Percentiles rank a stretch among this genome's conserved stretches.
Conservation (phyloP, 306 rosid species). For the Vigna reflexopilosa region DNA sequence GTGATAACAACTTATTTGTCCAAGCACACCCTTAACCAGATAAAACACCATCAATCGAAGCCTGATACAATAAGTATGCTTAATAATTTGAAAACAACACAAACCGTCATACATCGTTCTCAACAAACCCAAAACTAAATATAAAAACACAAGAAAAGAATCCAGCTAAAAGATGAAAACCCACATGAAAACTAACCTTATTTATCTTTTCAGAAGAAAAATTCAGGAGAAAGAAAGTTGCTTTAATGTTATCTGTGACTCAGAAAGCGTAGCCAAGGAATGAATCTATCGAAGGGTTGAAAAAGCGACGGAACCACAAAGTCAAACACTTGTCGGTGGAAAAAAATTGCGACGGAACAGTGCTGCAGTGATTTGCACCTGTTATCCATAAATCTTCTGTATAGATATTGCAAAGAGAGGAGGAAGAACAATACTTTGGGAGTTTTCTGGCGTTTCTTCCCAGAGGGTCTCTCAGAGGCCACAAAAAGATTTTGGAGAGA, state of each 20-base stretch:
- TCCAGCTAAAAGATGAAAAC: conserved; percentile 9
- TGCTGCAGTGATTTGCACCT: conserved; percentile 43
- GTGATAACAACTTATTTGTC: conserved; percentile 1
- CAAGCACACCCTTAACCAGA: background rate
- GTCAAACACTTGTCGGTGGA: conserved; percentile 29
- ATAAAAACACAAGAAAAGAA: background rate
- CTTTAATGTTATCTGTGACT: conserved; percentile 39
- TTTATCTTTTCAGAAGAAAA: background rate
- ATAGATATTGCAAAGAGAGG: conserved; percentile 28
- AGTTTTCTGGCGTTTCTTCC: background rate
- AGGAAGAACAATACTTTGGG: conserved; percentile 13
- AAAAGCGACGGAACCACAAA: conserved; percentile 39
- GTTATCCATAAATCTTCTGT: conserved; percentile 59
- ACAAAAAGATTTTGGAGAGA: conserved; percentile 20
- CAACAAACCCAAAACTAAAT: conserved; percentile 34
- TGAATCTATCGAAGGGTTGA: conserved; percentile 49
- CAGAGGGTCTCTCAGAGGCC: conserved; percentile 40
- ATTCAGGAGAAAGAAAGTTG: conserved; percentile 8
- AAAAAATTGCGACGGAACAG: conserved; percentile 29
- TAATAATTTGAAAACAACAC: background rate
- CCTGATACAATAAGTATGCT: conserved; percentile 3
- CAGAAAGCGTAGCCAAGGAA: conserved; percentile 51
- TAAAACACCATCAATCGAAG: conserved; percentile 35
- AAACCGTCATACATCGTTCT: background rate
- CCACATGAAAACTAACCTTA: conserved; percentile 45